These are phyloP conservation scores for Tetrahymena borealis DNA, from an alignment of 73 alveolate species.

Conservation along the genomic window DNA sequence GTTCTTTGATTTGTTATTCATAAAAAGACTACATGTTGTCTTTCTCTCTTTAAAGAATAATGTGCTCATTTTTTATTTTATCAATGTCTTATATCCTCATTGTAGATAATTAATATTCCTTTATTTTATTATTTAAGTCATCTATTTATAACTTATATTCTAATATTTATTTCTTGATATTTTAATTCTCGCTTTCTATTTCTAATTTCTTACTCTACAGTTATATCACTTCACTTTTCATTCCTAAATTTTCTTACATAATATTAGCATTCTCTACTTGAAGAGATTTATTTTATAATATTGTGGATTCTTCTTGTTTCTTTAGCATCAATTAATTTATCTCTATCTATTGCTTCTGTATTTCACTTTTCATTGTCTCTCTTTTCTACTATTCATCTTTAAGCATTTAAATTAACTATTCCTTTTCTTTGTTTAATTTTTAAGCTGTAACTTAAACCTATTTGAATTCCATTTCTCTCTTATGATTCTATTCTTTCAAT, in stretches of 20 bases:
- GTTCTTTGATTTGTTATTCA: background rate
- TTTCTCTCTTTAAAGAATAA: background rate
- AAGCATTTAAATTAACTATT: background rate
- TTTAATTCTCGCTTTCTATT: background rate
- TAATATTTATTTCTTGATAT: background rate
- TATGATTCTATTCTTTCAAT: background rate
- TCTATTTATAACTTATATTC: background rate
- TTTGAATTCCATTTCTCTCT: background rate
- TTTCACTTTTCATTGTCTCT: background rate
- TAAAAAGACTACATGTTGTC: background rate
- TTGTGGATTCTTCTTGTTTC: background rate
- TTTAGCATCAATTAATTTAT: background rate
- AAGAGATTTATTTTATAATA: background rate
- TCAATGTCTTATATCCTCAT: background rate
- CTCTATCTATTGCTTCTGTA: background rate
- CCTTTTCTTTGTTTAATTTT: background rate
- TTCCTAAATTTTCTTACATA: background rate
- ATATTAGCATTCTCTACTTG: background rate
- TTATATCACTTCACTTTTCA: background rate
- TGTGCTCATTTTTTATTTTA: background rate
- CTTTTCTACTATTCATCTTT: background rate
- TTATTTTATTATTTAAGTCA: background rate
- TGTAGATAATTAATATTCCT: background rate
- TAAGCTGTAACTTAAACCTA: background rate
- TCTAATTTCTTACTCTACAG: background rate